Base-by-base conservation (phyloP, 768 basidiomycete genomes). In the Termitomyces sp. region DNA sequence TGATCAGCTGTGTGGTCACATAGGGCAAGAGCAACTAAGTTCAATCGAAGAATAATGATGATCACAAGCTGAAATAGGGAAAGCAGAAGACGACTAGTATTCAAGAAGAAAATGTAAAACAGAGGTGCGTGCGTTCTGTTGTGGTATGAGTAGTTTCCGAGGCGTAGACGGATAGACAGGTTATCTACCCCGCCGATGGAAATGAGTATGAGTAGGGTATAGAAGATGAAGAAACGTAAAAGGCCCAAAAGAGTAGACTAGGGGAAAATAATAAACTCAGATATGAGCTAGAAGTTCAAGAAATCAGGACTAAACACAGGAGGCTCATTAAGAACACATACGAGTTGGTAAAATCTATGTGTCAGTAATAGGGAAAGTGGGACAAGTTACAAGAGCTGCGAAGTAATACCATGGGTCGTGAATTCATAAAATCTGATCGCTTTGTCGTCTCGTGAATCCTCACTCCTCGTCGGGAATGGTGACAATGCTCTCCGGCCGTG, bases 391-490 rank as follows among this genome's bases (percentile, higher is more conserved):
- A 53, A 26, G 21, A 37, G 31, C 31, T 15, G 15, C 31, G 44
- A 12, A 53, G 23, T 21, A 21, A 43, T 37, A 37, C 28, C 44
- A 44, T 52, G 46, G 43, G 41, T 50, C 48, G 37, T 55, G 1
- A 37, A 54, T 43, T 50, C 35, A n/a, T 59, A 46, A 56, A 30
- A 40, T 42, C 26, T 42, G 17, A 5, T 57, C 50, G 17, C 31
- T 26, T 48, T 11, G 17, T 52, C 23, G 26, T 52, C 53, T 7
- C 6, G 35, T 4, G 11, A 35, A 35, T 35, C 59, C 66, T 61
- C 73, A 82, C 37, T 82, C 79, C 61, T 79, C 82, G 59, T 79
- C 81, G 48, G 81, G 80, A 59, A 83, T 81, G 67, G 71, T 76
- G 49, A 68, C 66, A 50, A 78, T 75, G 67, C 73, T 79, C 55